Base-by-base conservation (phyloP, 1,139 yeast species). In the Petasospora fabianii region DNA sequence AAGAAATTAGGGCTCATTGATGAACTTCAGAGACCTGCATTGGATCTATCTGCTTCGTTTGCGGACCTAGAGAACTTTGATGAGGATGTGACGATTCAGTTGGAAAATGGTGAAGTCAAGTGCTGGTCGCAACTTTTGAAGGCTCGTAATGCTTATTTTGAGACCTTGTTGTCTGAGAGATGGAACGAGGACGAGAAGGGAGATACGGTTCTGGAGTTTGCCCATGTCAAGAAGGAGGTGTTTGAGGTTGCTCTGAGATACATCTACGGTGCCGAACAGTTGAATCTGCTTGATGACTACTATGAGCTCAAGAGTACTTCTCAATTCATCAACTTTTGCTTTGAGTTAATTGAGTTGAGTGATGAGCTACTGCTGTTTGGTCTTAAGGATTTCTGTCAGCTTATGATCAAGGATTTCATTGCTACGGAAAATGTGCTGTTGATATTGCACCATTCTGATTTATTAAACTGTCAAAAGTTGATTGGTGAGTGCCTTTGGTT, bases 401-500 rank as follows among this genome's bases (percentile, higher is more conserved):
- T 76, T 20, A 71, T 73, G n/a, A 56, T 87, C 8, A 68, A 75
- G 34, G 82, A 77, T 41, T 73, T 79, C 45, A 73, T 86, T 10
- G 65, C 62, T 11, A 64, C 77, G 13, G 84, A 82, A 13, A 84
- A 83, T 49, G 87, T 81, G 1, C 63, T 78, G 27, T 49, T 70
- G 3, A 55, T 87, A 13, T 55, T 84, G 22, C 64, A 69, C 9
- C 80, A 80, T 53, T 72, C 94, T 0, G 71, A 70, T 30, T 53
- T 62, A 27, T 64, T 73, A 39, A 61, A 70, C 12, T 84, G 87
- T 3, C 56, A 62, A 8, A 77, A 80, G 49, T 58, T 88, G 24
- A 69, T 77, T 44, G 66, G 70, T 38, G 72, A 75, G 39, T 77
- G 95, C 53, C 64, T 82, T 29, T 80, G 86, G 79, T 84, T 74